Conservation (phyloP, 2,329 filamentous ascomycete species). For the Fusarium poae region DNA sequence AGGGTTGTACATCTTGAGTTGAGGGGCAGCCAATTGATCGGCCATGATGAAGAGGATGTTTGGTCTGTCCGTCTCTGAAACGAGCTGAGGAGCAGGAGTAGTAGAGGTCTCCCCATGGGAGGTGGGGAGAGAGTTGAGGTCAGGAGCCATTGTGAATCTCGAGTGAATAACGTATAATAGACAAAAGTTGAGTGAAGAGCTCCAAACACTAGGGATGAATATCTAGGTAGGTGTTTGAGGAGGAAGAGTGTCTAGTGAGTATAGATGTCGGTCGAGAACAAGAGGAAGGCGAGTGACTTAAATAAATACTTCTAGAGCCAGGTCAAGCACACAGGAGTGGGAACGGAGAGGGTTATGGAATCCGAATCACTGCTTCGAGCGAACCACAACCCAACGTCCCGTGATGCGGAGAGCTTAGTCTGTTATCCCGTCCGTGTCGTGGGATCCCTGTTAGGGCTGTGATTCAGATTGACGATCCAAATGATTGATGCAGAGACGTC, state of each 20-base stretch:
- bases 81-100: slow-evolving; percentile 33
- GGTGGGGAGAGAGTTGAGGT: slow-evolving; percentile 77
- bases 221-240: slow-evolving; percentile 11
- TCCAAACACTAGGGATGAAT: slow-evolving; percentile 5
- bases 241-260: background rate
- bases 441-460: slow-evolving; percentile 32
- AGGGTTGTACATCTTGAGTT: slow-evolving; percentile 92
- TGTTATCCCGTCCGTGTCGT: slow-evolving; percentile 2
- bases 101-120: slow-evolving; percentile 57
- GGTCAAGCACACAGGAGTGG: background rate
- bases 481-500: slow-evolving; percentile 5
- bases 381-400: slow-evolving; percentile 23
- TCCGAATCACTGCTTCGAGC: slow-evolving; percentile 24
- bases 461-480: slow-evolving; percentile 27
- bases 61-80: slow-evolving; percentile 51
- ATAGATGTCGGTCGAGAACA: background rate
- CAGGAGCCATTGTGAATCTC: slow-evolving; percentile 71
- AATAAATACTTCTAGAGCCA: slow-evolving; percentile 12
- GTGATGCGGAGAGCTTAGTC: slow-evolving; percentile 38
- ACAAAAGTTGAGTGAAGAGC: background rate
- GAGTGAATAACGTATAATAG: slow-evolving; percentile 1
- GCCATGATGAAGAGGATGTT: slow-evolving; percentile 87
- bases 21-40: slow-evolving; percentile 90
- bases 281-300: slow-evolving; percentile 23
- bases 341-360: slow-evolving; percentile 2